Conservation (phyloP, 2,329 filamentous ascomycete species). For the Hymenoscyphus albidus region DNA sequence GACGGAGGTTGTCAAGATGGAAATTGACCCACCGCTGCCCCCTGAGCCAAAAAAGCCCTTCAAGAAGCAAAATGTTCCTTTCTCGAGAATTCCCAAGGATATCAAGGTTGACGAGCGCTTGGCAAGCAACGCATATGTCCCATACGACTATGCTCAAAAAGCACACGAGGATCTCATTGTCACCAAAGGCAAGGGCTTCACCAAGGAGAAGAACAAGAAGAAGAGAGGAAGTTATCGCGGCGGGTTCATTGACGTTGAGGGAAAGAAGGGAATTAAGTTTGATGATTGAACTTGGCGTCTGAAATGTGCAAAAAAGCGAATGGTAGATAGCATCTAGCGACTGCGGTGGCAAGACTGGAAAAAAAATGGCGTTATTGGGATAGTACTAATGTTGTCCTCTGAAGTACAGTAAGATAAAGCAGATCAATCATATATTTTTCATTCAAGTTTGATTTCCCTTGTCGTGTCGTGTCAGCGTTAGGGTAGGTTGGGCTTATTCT, state of each 20-base stretch:
- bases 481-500: background rate
- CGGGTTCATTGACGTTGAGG: constrained; percentile 77
- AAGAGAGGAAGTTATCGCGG: constrained; percentile 88
- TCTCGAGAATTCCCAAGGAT: constrained; percentile 71
- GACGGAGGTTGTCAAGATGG: constrained; percentile 29
- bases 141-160: constrained; percentile 83
- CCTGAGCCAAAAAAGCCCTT: constrained; percentile 29
- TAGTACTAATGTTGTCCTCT: background rate
- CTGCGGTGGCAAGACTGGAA: constrained; percentile 8
- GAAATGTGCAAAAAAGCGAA: constrained; percentile 4
- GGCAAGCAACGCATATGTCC: constrained; percentile 74
- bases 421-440: background rate
- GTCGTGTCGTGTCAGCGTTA: background rate
- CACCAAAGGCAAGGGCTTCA: constrained; percentile 94
- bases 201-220: constrained; percentile 99
- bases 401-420: background rate
- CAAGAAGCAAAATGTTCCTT: constrained; percentile 62
- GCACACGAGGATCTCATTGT: constrained; percentile 86
- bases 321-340: constrained; percentile 5
- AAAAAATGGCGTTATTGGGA: constrained; percentile 4
- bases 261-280: constrained; percentile 88
- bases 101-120: constrained; percentile 65
- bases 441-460: background rate
- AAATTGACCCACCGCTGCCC: constrained; percentile 35
- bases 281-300: constrained; percentile 60